These are phyloP conservation scores for Mycena maculata DNA, from an alignment of 768 basidiomycete genomes.

Conservation along the genomic window DNA sequence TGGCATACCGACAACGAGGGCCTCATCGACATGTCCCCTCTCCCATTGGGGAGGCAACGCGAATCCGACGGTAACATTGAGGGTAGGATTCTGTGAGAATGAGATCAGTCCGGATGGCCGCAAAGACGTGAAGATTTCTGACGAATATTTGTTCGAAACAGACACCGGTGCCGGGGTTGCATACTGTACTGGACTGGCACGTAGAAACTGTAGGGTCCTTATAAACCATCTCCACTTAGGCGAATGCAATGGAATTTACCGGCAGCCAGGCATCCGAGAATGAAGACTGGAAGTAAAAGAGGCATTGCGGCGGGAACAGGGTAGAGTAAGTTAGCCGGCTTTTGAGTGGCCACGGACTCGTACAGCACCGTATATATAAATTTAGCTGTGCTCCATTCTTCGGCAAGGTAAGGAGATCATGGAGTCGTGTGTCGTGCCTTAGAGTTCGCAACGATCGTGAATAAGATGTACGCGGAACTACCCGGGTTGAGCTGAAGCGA, in stretches of 20 bases:
- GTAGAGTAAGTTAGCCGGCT: too few species aligned
- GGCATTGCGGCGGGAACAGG: too few species aligned
- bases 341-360: too few species aligned
- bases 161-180: constrained; percentile 4
- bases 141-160: constrained; percentile 14
- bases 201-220: not conserved
- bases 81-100: not conserved
- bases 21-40: not conserved
- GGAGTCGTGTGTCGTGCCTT: too few species aligned
- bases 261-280: not conserved
- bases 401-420: too few species aligned
- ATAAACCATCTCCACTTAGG: not conserved
- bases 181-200: not conserved
- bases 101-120: not conserved
- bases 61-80: constrained; percentile 18
- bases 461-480: too few species aligned
- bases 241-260: not conserved
- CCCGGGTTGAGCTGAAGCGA: too few species aligned
- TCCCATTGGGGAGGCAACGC: not conserved
- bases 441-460: too few species aligned
- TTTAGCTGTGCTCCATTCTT: too few species aligned
- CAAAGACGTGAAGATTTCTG: not conserved
- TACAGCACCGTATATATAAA: too few species aligned
- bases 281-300: not conserved
- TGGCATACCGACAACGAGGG: constrained; percentile 3